Conservation (phyloP, 163 green algal species). For the Scenedesmus sp. region DNA sequence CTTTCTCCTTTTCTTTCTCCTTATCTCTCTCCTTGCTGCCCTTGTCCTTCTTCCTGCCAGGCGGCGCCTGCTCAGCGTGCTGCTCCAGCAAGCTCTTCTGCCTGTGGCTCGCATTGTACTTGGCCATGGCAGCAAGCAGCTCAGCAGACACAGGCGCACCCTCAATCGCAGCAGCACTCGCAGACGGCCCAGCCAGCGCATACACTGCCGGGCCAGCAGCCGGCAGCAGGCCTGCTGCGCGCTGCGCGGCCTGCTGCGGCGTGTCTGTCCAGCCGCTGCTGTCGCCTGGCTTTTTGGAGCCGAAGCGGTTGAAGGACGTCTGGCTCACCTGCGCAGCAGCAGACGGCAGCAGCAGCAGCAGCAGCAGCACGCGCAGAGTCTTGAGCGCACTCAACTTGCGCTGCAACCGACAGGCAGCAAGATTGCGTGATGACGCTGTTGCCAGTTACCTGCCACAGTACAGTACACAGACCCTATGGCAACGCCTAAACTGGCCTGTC, state of each 20-base stretch:
- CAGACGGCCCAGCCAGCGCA: neutral
- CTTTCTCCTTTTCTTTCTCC: neutral
- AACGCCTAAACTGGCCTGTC: neutral
- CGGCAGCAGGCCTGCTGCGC: conserved; percentile 51
- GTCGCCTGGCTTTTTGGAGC: conserved; percentile 70
- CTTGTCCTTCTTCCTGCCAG: conserved; percentile 36
- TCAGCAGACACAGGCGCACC: conserved; percentile 25
- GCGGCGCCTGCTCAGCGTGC: conserved; percentile 67
- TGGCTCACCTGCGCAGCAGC: conserved; percentile 52
- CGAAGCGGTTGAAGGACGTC: conserved; percentile 66
- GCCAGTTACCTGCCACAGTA: neutral
- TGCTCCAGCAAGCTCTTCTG: conserved; percentile 82
- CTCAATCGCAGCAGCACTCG: neutral
- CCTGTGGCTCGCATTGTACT: conserved; percentile 65
- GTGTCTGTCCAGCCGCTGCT: conserved; percentile 83
- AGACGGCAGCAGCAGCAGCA: neutral
- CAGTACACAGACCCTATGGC: neutral
- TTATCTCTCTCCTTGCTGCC: conserved; percentile 18
- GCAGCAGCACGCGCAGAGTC: neutral
- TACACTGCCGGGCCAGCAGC: conserved; percentile 3
- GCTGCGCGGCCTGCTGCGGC: conserved; percentile 61
- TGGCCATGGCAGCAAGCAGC: conserved; percentile 58
- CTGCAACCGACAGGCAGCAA: neutral
- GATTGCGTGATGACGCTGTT: neutral
- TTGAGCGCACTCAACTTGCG: neutral